Evolutionary conservation across 805 yeast genomes (phyloP).

Genomic region (Metschnikowia kofuensis): DNA sequence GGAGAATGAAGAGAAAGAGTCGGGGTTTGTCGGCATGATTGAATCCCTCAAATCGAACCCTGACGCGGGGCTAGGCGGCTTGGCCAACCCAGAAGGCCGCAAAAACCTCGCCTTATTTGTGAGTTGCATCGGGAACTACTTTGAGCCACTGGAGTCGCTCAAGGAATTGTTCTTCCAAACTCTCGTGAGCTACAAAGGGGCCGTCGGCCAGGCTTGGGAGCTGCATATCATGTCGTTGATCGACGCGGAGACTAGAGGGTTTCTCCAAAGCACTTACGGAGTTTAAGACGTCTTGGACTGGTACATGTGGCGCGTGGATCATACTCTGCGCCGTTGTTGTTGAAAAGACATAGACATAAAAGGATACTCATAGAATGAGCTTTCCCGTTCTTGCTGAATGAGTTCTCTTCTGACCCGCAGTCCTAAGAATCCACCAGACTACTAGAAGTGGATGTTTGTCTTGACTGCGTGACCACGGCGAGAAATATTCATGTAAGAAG

Average conservation of each 20-base stretch:
- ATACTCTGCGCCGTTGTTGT: no score
- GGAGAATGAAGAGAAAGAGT: conserved; percentile 85
- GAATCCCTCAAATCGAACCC: conserved; percentile 66
- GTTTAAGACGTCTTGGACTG: background rate
- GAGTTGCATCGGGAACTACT: conserved; percentile 56
- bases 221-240: conserved; percentile 28
- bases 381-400: no score
- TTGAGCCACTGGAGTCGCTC: conserved; percentile 47
- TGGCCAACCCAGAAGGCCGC: conserved; percentile 43
- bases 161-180: conserved; percentile 44
- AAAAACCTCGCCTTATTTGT: conserved; percentile 51
- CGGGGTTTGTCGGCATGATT: conserved; percentile 83
- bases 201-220: conserved; percentile 45
- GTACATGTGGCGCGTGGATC: no score
- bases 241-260: conserved; percentile 27
- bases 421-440: no score
- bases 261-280: conserved; percentile 14
- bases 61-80: conserved; percentile 49
- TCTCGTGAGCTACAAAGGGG: conserved; percentile 42
- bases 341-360: no score
- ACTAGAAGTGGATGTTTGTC: no score
- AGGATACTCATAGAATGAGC: no score
- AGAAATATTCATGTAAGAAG: no score
- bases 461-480: no score
- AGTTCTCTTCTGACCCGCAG: no score